phyloP scores from a whole-genome alignment of 352 stramenopile species.

The Phytopythium aichiense region DNA sequence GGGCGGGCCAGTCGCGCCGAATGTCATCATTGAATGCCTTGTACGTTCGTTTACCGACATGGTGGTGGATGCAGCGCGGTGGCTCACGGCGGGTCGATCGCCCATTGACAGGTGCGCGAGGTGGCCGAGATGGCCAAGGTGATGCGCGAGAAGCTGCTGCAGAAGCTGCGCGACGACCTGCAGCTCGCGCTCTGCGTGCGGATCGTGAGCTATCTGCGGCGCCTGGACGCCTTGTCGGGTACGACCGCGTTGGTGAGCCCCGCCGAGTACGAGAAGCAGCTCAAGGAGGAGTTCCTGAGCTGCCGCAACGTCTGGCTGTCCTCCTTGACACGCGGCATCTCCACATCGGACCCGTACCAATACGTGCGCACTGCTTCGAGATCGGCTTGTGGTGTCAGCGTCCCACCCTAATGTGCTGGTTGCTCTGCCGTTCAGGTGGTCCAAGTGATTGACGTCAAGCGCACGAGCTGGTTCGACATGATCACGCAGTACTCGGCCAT shows the following conservation, averaged over 20 bases:
- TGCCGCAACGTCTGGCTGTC: slow-evolving; percentile 76
- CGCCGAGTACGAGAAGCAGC: slow-evolving; percentile 64
- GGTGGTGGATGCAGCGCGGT: neutral
- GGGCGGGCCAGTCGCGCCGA: slow-evolving; percentile 15
- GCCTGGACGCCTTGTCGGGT: slow-evolving; percentile 49
- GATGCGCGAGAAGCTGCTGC: slow-evolving; percentile 72
- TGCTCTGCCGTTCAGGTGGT: slow-evolving; percentile 39
- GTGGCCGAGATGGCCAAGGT: slow-evolving; percentile 57
- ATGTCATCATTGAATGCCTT: slow-evolving; percentile 63
- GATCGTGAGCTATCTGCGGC: slow-evolving; percentile 73
- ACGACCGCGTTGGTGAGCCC: slow-evolving; percentile 22
- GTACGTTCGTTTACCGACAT: slow-evolving; percentile 14
- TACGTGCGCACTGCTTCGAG: slow-evolving; percentile 37
- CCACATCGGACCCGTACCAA: slow-evolving; percentile 73
- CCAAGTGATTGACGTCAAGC: slow-evolving; percentile 85
- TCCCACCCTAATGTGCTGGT: neutral
- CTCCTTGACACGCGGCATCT: slow-evolving; percentile 52
- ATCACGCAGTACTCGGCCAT: slow-evolving; percentile 91
- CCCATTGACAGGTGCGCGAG: slow-evolving; percentile 39
- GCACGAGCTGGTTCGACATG: slow-evolving; percentile 89
- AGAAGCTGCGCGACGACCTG: slow-evolving; percentile 81
- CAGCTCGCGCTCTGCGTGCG: slow-evolving; percentile 78
- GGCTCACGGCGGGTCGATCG: neutral
- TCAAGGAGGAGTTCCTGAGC: slow-evolving; percentile 84
- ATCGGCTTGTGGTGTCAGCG: no score